Evolutionary conservation across 2,329 filamentous ascomycete genomes (phyloP).

Genomic region (Epichloe brachyelytri): DNA sequence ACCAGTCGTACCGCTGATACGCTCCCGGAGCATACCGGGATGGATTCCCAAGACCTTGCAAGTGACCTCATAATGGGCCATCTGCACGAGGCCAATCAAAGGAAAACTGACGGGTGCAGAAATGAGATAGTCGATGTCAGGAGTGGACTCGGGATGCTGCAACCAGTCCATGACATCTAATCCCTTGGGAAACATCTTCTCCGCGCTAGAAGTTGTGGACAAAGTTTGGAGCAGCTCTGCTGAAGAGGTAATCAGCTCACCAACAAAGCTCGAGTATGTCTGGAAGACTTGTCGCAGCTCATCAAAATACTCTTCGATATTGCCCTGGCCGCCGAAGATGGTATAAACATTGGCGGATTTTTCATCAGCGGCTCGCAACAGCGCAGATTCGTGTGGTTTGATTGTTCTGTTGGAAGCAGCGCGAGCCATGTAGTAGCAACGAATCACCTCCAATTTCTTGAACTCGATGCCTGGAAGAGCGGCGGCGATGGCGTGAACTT

Average conservation of each 20-base stretch:
- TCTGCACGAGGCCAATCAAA: constrained; percentile 87
- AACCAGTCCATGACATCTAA: constrained; percentile 91
- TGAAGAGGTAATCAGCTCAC: constrained; percentile 67
- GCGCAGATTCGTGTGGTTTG: constrained; percentile 83
- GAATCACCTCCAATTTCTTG: constrained; percentile 85
- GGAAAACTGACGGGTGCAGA: constrained; percentile 93
- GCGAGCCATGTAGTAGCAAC: constrained; percentile 84
- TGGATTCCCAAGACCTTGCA: constrained; percentile 84
- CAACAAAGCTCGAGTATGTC: constrained; percentile 83
- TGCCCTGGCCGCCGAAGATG: constrained; percentile 93
- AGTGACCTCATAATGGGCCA: constrained; percentile 89
- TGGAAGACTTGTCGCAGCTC: constrained; percentile 84
- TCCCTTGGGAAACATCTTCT: constrained; percentile 96
- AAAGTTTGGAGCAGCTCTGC: constrained; percentile 81
- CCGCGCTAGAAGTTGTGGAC: constrained; percentile 69
- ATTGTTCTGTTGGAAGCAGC: constrained; percentile 73
- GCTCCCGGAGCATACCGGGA: constrained; percentile 75
- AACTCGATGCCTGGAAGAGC: constrained; percentile 76
- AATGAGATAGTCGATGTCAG: constrained; percentile 86
- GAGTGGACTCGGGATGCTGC: constrained; percentile 75
- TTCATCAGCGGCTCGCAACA: constrained; percentile 79
- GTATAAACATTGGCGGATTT: constrained; percentile 77
- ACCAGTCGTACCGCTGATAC: constrained; percentile 78
- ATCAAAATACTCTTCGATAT: constrained; percentile 99
- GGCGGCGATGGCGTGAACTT: constrained; percentile 83